Conservation (phyloP, 495 filamentous ascomycete genomes). For the Acidiella bohemica region DNA sequence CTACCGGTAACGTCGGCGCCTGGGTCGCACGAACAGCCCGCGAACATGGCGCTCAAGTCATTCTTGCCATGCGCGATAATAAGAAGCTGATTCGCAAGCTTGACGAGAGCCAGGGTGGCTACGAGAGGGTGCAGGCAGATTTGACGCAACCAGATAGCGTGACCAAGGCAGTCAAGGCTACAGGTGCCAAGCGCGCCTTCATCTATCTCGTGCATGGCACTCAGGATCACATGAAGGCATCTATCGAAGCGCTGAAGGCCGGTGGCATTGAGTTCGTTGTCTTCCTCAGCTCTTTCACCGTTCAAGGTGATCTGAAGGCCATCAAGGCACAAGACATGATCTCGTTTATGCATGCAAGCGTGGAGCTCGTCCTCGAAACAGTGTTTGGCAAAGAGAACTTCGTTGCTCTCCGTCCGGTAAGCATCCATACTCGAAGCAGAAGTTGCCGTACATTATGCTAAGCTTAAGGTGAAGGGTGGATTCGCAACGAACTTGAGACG, state of each 20-base stretch:
- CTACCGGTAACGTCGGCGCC: conserved; percentile 13
- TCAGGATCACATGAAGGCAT: conserved; percentile 10
- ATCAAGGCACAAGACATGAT: conserved; percentile 4
- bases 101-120: conserved; percentile 2
- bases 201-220: conserved; percentile 8
- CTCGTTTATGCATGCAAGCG: conserved; percentile 11
- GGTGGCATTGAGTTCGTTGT: conserved; percentile 13
- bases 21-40: conserved; percentile 5
- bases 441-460: too few relatives aligned
- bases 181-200: conserved; percentile 13
- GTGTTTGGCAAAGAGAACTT: conserved; percentile 4
- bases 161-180: conserved; percentile 1
- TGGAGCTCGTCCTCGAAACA: conserved; percentile 7
- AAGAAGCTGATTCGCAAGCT: conserved; percentile 6
- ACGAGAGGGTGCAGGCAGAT: conserved; percentile 13
- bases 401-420: conserved; percentile 12
- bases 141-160: conserved; percentile 10
- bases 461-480: too few relatives aligned
- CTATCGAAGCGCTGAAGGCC: conserved; percentile 10
- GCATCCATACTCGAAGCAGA: too few relatives aligned
- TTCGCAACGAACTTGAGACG: conserved; percentile 13
- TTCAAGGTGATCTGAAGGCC: background rate
- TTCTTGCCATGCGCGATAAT: conserved; percentile 16
- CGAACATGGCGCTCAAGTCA: conserved; percentile 11
- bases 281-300: conserved; percentile 12